Evolutionary conservation across 371 early-diverging fungal genomes (phyloP).

Genomic region (Conidiobolus coronatus): DNA sequence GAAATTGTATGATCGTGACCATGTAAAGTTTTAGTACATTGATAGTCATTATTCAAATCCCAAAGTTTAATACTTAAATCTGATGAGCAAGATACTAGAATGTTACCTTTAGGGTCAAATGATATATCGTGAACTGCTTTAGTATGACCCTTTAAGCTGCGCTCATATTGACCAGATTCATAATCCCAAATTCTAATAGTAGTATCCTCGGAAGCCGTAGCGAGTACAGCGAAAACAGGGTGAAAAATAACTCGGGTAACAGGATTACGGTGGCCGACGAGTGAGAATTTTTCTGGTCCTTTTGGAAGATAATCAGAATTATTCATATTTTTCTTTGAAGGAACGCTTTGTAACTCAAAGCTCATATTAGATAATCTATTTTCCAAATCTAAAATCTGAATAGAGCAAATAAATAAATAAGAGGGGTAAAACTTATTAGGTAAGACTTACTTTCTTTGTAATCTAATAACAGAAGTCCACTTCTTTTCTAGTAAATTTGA

Average conservation of each 20-base stretch:
- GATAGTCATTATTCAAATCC: slow-evolving; percentile 68
- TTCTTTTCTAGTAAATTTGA: slow-evolving; percentile 78
- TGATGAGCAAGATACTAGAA: slow-evolving; percentile 62
- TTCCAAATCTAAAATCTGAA: slow-evolving; percentile 75
- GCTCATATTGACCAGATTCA: slow-evolving; percentile 72
- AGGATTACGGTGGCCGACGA: slow-evolving; percentile 60
- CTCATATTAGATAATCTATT: slow-evolving; percentile 44
- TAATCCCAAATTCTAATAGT: slow-evolving; percentile 80
- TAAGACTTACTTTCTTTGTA: slow-evolving; percentile 66
- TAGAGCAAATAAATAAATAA: slow-evolving; percentile 1
- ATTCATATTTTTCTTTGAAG: slow-evolving; percentile 29
- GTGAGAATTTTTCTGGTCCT: slow-evolving; percentile 42
- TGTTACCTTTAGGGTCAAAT: slow-evolving; percentile 56
- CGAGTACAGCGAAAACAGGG: slow-evolving; percentile 59
- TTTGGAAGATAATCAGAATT: slow-evolving; percentile 59
- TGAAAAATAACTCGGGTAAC: slow-evolving; percentile 71
- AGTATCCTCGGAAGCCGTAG: slow-evolving; percentile 75
- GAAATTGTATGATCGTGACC: slow-evolving; percentile 88
- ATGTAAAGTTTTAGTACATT: slow-evolving; percentile 56
- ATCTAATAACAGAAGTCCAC: slow-evolving; percentile 77
- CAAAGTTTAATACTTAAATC: slow-evolving; percentile 78
- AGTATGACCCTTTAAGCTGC: slow-evolving; percentile 81
- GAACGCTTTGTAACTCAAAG: slow-evolving; percentile 43
- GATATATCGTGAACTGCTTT: slow-evolving; percentile 68
- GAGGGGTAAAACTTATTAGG: too few species aligned